These are phyloP conservation scores for Tephrocybe sp. DNA, from an alignment of 768 basidiomycete genomes.

Conservation along the genomic window DNA sequence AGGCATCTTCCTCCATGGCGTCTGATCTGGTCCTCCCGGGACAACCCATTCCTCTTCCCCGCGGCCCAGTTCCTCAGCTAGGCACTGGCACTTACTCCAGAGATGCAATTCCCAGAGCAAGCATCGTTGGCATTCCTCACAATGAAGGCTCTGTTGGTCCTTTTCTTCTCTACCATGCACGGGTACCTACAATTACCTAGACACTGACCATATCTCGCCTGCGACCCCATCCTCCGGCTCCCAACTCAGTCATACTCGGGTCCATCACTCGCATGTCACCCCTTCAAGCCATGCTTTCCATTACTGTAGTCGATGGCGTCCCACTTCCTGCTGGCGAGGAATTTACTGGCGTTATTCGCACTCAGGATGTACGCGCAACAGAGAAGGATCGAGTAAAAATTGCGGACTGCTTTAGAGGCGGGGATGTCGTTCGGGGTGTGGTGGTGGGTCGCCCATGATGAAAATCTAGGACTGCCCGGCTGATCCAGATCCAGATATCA, in stretches of 20 bases:
- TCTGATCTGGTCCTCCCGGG: conserved; percentile 60
- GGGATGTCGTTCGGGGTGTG: conserved; percentile 83
- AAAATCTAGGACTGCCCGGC: background rate
- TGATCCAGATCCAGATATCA: conserved; percentile 59
- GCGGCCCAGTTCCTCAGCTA: conserved; percentile 52
- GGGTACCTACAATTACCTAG: conserved; percentile 33
- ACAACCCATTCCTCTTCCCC: conserved; percentile 63
- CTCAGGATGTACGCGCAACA: conserved; percentile 85
- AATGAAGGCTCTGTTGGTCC: conserved; percentile 66
- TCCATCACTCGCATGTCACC: conserved; percentile 82
- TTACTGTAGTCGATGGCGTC: conserved; percentile 83
- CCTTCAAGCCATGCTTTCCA: conserved; percentile 76
- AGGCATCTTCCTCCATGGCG: conserved; percentile 15
- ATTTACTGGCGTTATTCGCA: conserved; percentile 83
- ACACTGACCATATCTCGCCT: conserved; percentile 60
- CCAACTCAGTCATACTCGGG: conserved; percentile 78
- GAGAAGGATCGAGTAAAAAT: conserved; percentile 90
- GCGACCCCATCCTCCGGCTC: conserved; percentile 70
- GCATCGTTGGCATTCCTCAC: conserved; percentile 62
- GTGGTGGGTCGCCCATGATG: conserved; percentile 54
- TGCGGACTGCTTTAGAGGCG: conserved; percentile 86
- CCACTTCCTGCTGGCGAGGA: conserved; percentile 84
- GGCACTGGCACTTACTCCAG: conserved; percentile 67
- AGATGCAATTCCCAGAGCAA: conserved; percentile 64
- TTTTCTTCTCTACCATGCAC: conserved; percentile 24